phyloP scores from a whole-genome alignment of 2,329 filamentous ascomycete genomes.

The Aureobasidium pullulans region DNA sequence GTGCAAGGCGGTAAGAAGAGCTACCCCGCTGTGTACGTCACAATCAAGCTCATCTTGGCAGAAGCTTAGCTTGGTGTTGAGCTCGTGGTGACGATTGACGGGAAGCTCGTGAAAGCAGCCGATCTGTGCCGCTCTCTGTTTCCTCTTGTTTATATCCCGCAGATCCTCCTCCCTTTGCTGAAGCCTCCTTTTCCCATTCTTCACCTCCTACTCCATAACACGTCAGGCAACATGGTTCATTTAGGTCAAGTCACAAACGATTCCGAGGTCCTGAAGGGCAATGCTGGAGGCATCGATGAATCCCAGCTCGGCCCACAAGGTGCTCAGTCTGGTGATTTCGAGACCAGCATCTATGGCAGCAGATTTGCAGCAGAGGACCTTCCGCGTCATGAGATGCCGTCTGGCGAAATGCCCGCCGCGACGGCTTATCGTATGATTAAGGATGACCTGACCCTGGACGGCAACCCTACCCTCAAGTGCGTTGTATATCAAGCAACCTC shows the following conservation, averaged over 20 bases:
- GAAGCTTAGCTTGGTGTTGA: constrained; percentile 6
- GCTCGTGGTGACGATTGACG: constrained; percentile 1
- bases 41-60: constrained; percentile 7
- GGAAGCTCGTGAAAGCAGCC: background rate
- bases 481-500: constrained; percentile 19
- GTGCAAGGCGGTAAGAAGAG: background rate
- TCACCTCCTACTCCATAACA: background rate
- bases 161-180: background rate
- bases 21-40: constrained; percentile 8
- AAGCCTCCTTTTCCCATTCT: background rate
- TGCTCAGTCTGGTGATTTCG: constrained; percentile 48
- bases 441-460: constrained; percentile 85
- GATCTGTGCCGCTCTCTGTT: constrained; percentile 4
- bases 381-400: constrained; percentile 78
- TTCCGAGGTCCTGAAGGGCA: constrained; percentile 28
- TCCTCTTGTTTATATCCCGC: constrained; percentile 6
- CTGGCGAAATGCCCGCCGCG: constrained; percentile 81
- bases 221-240: constrained; percentile 26
- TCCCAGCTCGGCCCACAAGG: constrained; percentile 38
- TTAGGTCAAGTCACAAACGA: constrained; percentile 26
- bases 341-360: constrained; percentile 80
- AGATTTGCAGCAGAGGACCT: constrained; percentile 74
- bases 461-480: constrained; percentile 79
- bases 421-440: constrained; percentile 97
- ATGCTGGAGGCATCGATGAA: constrained; percentile 40